A percentile compares a stretch with the other conserved stretches of the same genome.
Evolutionary conservation across 2,329 filamentous ascomycete species (phyloP).

Genomic region (Penicillium sp.): DNA sequence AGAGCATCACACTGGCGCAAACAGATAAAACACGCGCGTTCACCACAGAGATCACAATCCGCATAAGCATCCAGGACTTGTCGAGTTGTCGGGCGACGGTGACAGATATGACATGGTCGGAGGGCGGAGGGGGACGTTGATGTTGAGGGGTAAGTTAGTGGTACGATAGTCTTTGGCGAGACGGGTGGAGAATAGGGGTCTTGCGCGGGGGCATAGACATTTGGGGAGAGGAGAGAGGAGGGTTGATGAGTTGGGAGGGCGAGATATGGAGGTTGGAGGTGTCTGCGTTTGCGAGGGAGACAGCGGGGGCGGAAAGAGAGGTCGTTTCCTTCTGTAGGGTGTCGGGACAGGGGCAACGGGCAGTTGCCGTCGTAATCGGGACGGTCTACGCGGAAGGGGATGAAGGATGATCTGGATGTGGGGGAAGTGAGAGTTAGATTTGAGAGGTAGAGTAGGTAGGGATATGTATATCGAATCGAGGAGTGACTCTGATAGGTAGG

Average conservation of each 20-base stretch:
- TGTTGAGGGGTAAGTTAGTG: slow-evolving; percentile 33
- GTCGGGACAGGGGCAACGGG: slow-evolving; percentile 25
- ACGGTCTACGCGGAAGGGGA: slow-evolving; percentile 26
- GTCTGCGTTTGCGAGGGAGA: slow-evolving; percentile 36
- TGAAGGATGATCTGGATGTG: slow-evolving; percentile 22
- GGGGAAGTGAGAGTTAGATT: slow-evolving; percentile 5
- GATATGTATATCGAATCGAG: not conserved
- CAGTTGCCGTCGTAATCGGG: slow-evolving; percentile 21
- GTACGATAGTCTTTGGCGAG: slow-evolving; percentile 38
- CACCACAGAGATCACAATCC: slow-evolving; percentile 48
- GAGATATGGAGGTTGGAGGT: slow-evolving; percentile 30
- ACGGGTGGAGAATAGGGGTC: slow-evolving; percentile 34
- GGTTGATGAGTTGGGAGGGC: slow-evolving; percentile 25
- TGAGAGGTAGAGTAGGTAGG: not conserved
- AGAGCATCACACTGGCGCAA: slow-evolving; percentile 46
- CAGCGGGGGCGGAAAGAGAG: slow-evolving; percentile 31
- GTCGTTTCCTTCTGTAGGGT: slow-evolving; percentile 24
- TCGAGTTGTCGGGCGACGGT: slow-evolving; percentile 48
- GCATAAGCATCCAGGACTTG: slow-evolving; percentile 50
- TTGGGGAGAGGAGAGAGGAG: slow-evolving; percentile 30
- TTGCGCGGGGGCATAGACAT: slow-evolving; percentile 26
- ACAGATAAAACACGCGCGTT: slow-evolving; percentile 51
- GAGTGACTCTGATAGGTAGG: not conserved
- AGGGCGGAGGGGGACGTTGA: slow-evolving; percentile 40
- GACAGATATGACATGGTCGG: slow-evolving; percentile 51